Evolutionary conservation across 306 rosid genomes (phyloP), one percentile per base, ranked within the genome.

Genomic region (Morella rubra): DNA sequence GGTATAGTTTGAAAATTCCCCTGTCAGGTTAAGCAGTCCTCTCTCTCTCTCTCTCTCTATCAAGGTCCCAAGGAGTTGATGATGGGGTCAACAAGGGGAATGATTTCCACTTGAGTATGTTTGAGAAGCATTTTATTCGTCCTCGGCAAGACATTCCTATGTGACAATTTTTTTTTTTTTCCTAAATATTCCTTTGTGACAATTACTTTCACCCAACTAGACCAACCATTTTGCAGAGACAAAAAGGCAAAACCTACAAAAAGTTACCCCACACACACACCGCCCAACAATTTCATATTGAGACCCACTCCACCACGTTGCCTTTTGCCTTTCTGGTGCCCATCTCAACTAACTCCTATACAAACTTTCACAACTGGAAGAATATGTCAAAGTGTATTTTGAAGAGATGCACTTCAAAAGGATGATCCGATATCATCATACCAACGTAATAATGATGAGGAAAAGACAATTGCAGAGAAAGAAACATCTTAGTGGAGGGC

Each of bases 21-120:
- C 3, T n/a, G n/a, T 32, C 37, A 32, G 37, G 37, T 32, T 32
- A 32, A 32, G 37, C 37, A 32, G 37, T 32, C 9, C 37, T 56
- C 32, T 19, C 20, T 53, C 54, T 51, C 53, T 49, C 59, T 53
- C 62, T 20, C 64, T 58, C 64, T 56, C 64, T 22, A 6, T 8
- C 64, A 19, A 13, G 12, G 8, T 1, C 69, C 62, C 18, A 40
- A 18, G 59, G 54, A 32, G 76, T 54, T 47, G 52, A 79, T 64
- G 81, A 83, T 79, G 83, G n/a, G 75, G 83, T 79, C 81, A 79
- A 83, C 52, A 54, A 1, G 69, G 8, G 67, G 16, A 83, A 83
- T 83, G 84, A 79, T 83, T 79, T 79, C 47, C 78, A 83, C 78
- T 75, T 18, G 78, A 76, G 83, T 58, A 54, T 55, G 78, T 65